Base-by-base conservation (phyloP, 169 alveolate genomes). In the Plasmodium fragile region DNA sequence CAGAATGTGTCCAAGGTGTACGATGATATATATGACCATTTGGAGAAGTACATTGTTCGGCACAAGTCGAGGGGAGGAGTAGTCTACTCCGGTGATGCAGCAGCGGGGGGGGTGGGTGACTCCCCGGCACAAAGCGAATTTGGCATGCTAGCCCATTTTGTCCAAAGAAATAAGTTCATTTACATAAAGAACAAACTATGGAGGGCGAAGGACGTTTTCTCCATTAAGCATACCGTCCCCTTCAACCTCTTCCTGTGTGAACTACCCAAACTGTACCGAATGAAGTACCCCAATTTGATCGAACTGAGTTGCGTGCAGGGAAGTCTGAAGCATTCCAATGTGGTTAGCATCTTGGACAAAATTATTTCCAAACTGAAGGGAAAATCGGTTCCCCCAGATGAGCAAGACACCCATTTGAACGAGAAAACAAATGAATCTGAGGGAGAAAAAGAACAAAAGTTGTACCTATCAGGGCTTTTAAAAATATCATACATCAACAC, bases 181-280 rank as follows among this genome's bases (percentile, higher is more conserved):
- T 89, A 78, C 71, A 80, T 89, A 55, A 89, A 89, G 71, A 89
- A 89, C 55, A 77, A 89, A 89, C 79, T 78, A n/a, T 89, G 94
- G 94, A 78, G 43, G 10, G 39, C 83, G 1, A 78, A 36, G 30
- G 55, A 89, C 16, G 94, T 89, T 59, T 89, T 59, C 43, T 41
- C 34, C 13, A 28, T 13, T 6, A 78, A 45, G 81, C 39, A 65
- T 49, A 30, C 18, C 80, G 18, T 89, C 13, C 90, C 87, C 0
- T 89, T 89, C 34, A 89, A 89, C 72, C 69, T 79, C 70, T 89
- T 89, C 81, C n/a, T 89, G 25, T 89, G 94, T 41, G 94, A 89
- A 25, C 34, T 89, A 16, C 94, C 94, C 0, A 89, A 79, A n/a
- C 45, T 69, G 28, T 89, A 78, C 75, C 59, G 7, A 89, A 65